Evolutionary conservation across 2,329 filamentous ascomycete species (phyloP), one percentile per base, ranked within the genome.

Genomic region (Pseudocercospora fuligena): DNA sequence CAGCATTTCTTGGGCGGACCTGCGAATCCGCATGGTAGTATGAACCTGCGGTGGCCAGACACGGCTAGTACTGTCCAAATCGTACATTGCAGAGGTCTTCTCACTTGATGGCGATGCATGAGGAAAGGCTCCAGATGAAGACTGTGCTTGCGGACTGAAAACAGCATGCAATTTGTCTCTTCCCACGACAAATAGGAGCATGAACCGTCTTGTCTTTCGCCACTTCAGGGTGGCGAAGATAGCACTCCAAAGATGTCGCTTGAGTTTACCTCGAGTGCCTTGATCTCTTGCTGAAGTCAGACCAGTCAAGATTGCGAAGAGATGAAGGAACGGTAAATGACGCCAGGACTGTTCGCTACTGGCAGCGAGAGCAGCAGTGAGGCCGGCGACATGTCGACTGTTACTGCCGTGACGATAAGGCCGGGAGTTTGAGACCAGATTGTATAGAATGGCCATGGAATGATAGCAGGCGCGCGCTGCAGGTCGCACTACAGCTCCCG

Each of bases 391-490:
- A 21, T 61, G 60, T 46, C 60, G 40, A 16, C 16, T 36, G 29
- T 61, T 53, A 27, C 36, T 51, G 19, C 25, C 11, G 23, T 61
- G 43, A 5, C 60, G 14, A 27, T 43, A 61, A 12, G 25, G 27
- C 12, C 60, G 19, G n/a, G 23, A 25, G n/a, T 51, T 61, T 16
- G 43, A 25, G 6, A 61, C 46, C 11, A 53, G 16, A 36, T 61
- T 61, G 60, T 61, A 61, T 2, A 61, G n/a, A 7, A 61, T 53
- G 16, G 60, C 60, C 16, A 29, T 29, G 5, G 43, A 12, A 31
- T 61, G 46, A 53, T 61, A 61, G 46, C 46, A 53, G 7, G 29
- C 43, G n/a, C 60, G 40, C 14, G 43, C 60, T 4, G 36, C 29
- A 33, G 23, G 60, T 29, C 14, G 25, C 7, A 61, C n/a, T n/a